These are phyloP conservation scores for Alternaria triticimaculans DNA, from an alignment of 2,329 filamentous ascomycete genomes.

Conservation along the genomic window DNA sequence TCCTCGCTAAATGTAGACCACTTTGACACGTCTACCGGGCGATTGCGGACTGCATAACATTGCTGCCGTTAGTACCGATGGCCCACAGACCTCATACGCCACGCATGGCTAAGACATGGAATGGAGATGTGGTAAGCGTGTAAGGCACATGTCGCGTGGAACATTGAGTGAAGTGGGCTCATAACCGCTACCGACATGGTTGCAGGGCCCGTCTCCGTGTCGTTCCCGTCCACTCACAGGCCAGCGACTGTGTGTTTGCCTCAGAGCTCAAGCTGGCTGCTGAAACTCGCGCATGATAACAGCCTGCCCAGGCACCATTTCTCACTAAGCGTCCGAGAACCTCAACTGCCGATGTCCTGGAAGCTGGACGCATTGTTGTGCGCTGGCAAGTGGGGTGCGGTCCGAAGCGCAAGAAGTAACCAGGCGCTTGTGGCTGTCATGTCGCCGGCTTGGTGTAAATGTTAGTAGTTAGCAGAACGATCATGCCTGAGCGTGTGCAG, in stretches of 20 bases:
- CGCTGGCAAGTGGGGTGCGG: background rate
- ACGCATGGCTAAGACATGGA: constrained; percentile 34
- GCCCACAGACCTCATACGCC: constrained; percentile 40
- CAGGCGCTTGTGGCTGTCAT: background rate
- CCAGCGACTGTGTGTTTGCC: constrained; percentile 12
- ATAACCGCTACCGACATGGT: constrained; percentile 8
- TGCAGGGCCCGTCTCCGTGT: constrained; percentile 10
- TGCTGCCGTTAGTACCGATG: constrained; percentile 33
- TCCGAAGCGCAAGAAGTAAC: constrained; percentile 8
- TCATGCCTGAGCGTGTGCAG: background rate
- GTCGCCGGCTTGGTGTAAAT: background rate
- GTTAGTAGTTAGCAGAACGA: background rate
- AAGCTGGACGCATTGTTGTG: background rate
- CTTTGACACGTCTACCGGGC: constrained; percentile 25
- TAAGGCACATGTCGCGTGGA: constrained; percentile 35
- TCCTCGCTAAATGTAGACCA: constrained; percentile 25
- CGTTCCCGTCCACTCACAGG: constrained; percentile 10
- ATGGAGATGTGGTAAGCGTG: constrained; percentile 20
- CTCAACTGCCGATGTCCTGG: constrained; percentile 6
- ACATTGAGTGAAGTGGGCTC: constrained; percentile 17
- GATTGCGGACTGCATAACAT: constrained; percentile 24
- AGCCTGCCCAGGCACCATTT: constrained; percentile 9
- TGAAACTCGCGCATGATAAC: constrained; percentile 71
- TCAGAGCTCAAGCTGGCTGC: constrained; percentile 61
- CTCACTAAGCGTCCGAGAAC: constrained; percentile 3